Percentiles rank a stretch among this genome's conserved stretches.
phyloP scores from a whole-genome alignment of 805 yeast genomes.

The Brettanomyces nanus region DNA sequence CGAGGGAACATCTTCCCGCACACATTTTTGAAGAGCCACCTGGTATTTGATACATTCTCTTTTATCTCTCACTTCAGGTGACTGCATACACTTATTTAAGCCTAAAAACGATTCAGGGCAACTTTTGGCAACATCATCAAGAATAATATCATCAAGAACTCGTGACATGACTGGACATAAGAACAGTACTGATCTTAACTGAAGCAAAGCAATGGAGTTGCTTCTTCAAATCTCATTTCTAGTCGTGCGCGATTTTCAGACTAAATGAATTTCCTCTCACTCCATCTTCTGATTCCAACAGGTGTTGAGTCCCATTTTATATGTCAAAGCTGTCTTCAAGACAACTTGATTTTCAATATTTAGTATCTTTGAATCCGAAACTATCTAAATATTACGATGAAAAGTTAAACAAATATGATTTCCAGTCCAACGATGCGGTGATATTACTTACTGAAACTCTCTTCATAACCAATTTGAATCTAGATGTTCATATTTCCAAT shows the following conservation, averaged over 20 bases:
- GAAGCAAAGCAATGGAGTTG: no score
- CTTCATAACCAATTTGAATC: slow-evolving; percentile 4
- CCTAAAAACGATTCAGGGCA: slow-evolving; percentile 69
- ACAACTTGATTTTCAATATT: slow-evolving; percentile 1
- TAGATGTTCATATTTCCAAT: slow-evolving; percentile 9
- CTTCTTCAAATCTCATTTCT: no score
- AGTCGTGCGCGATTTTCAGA: no score
- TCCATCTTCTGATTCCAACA: no score
- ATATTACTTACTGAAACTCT: slow-evolving; percentile 15
- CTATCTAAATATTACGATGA: slow-evolving; percentile 10
- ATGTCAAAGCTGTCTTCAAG: no score
- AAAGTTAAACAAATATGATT: slow-evolving; percentile 12
- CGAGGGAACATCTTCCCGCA: slow-evolving; percentile 56
- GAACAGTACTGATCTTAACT: no score
- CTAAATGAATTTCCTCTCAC: no score
- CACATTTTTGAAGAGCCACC: slow-evolving; percentile 50
- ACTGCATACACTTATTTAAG: slow-evolving; percentile 62
- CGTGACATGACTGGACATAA: slow-evolving; percentile 29
- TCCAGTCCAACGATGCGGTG: slow-evolving; percentile 15
- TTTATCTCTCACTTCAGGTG: slow-evolving; percentile 42
- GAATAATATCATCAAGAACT: slow-evolving; percentile 59
- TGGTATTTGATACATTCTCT: slow-evolving; percentile 49
- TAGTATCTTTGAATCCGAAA: slow-evolving; percentile 9
- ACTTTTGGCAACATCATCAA: slow-evolving; percentile 69
- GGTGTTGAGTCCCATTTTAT: no score